Percentiles rank a stretch among this genome's conserved stretches.
Evolutionary conservation across 192 early-diverging fungal species (phyloP).

Genomic region (Backusella morwellensis): DNA sequence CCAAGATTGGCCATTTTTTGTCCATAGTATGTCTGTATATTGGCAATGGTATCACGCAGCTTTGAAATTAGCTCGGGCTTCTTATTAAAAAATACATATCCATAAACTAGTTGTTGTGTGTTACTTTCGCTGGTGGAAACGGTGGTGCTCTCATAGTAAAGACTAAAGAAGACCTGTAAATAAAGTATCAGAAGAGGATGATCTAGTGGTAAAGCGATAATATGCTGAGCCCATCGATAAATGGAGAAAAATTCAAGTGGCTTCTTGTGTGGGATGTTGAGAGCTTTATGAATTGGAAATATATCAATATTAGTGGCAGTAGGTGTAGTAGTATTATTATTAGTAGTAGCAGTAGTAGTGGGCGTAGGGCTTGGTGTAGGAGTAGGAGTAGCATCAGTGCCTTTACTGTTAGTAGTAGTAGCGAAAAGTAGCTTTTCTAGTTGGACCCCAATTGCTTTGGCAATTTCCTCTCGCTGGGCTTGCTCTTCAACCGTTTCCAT

Average conservation of each 20-base stretch:
- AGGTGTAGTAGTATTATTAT: not conserved
- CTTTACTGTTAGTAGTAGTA: not conserved
- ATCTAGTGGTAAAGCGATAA: conserved; percentile 39
- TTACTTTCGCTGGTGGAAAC: not conserved
- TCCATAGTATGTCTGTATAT: conserved; percentile 38
- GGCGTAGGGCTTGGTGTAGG: not conserved
- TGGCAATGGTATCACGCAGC: conserved; percentile 38
- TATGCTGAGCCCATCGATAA: conserved; percentile 50
- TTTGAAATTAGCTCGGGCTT: conserved; percentile 33
- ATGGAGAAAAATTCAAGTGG: conserved; percentile 46
- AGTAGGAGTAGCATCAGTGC: not conserved
- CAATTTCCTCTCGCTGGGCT: conserved; percentile 31
- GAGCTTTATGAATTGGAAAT: conserved; percentile 27
- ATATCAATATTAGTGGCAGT: not conserved
- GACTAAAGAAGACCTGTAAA: conserved; percentile 49
- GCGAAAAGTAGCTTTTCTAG: not conserved
- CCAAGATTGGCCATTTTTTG: conserved; percentile 11
- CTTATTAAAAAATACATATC: conserved; percentile 38
- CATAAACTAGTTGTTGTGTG: conserved; percentile 26
- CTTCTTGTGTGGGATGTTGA: conserved; percentile 34
- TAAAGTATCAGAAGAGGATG: conserved; percentile 42
- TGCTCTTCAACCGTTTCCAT: conserved; percentile 41
- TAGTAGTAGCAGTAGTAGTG: not conserved
- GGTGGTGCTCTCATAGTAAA: conserved; percentile 42
- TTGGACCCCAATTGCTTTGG: not conserved